Base-by-base conservation (phyloP, 495 filamentous ascomycete species). In the Neurospora sp. region DNA sequence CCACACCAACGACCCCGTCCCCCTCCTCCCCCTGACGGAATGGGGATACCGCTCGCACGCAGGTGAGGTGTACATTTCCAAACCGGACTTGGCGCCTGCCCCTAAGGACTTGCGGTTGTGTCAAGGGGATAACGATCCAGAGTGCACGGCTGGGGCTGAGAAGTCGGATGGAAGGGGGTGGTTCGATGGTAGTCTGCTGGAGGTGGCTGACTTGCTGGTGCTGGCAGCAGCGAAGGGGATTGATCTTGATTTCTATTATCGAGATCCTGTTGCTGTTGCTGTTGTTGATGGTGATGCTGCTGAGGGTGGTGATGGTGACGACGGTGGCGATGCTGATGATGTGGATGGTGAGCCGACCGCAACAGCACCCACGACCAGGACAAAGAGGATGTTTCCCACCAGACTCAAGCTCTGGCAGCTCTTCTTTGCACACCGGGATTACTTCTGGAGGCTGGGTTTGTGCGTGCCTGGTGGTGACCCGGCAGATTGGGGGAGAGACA, bases 401-500 rank as follows among this genome's bases (percentile, higher is more conserved):
- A 82, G 89, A 65, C 90, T 90, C 75, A 90, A 90, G 78, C 85
- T 94, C 10, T 96, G 96, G 93, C 89, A 97, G 83, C 83, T 97
- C n/a, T 92, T 98, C 79, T 94, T 94, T 83, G 91, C 94, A 18
- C 96, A 99, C 83, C 85, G 96, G 70, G 96, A 99, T 82, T 99
- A 99, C 78, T 99, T 99, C 80, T 96, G 94, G 91, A 83, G 96
- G 40, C 77, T 99, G 73, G 96, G 96, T 0, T 82, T 98, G 59
- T 99, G 96, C 83, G 84, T 98, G 6, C 95, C 95, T 3, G 92
- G 91, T 5, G 93, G 92, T 2, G 93, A 94, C 81, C 90, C 90
- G 4, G 80, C 83, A 65, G 89, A 91, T 73, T 91, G 90, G 88
- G 87, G 85, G 22, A 82, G 88, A 72, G 83, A 85, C 38, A 80